Conservation (phyloP, 2,329 filamentous ascomycete genomes). For the Aspergillus carbonarius region DNA sequence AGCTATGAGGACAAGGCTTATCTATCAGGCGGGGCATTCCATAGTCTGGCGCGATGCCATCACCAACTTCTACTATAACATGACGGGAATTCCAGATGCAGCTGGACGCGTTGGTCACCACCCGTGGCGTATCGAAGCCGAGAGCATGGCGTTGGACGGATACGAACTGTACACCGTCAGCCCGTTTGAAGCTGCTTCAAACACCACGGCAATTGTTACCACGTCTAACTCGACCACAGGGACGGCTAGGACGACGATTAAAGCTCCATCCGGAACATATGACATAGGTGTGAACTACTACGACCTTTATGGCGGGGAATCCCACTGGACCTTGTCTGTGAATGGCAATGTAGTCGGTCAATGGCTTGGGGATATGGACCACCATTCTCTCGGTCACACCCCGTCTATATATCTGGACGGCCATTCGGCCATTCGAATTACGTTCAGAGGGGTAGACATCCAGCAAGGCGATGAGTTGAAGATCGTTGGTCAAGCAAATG, state of each 20-base stretch:
- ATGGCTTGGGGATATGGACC: constrained; percentile 63
- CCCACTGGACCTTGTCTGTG: constrained; percentile 57
- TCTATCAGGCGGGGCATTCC: constrained; percentile 67
- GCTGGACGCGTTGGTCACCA: constrained; percentile 59
- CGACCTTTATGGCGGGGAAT: constrained; percentile 59
- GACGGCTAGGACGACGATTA: constrained; percentile 49
- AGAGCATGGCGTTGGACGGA: constrained; percentile 60
- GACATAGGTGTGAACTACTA: constrained; percentile 67
- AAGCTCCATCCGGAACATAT: constrained; percentile 56
- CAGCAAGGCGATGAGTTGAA: constrained; percentile 53
- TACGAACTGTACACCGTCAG: constrained; percentile 56
- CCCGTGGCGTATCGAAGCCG: constrained; percentile 67
- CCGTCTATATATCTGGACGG: constrained; percentile 62
- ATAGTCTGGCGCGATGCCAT: constrained; percentile 70
- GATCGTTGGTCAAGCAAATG: constrained; percentile 59
- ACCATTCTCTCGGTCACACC: constrained; percentile 58
- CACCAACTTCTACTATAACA: constrained; percentile 62
- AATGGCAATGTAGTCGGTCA: constrained; percentile 54
- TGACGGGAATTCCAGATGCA: constrained; percentile 61
- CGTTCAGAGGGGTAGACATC: constrained; percentile 54
- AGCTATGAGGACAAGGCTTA: constrained; percentile 58
- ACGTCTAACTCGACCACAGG: constrained; percentile 52
- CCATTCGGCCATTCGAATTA: constrained; percentile 63
- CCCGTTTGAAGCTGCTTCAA: constrained; percentile 62
- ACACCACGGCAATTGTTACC: constrained; percentile 57